Percentiles rank a stretch among this genome's conserved stretches.
Evolutionary conservation across 2,329 filamentous ascomycete genomes (phyloP).

Genomic region (Colletotrichum karsti): DNA sequence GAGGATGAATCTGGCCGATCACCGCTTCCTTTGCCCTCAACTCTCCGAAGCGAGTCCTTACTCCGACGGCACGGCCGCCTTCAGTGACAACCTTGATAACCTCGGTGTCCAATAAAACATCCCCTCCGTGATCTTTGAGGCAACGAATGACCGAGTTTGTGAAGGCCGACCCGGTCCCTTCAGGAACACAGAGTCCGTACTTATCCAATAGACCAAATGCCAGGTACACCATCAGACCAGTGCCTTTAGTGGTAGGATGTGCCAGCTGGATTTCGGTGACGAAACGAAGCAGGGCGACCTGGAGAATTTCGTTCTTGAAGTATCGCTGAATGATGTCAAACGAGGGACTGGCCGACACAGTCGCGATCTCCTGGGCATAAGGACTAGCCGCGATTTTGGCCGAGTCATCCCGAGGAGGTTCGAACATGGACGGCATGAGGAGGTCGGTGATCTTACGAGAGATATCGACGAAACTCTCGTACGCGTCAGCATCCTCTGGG

Average conservation of each 20-base stretch:
- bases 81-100: background rate
- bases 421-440: conserved; percentile 2
- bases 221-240: background rate
- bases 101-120: background rate
- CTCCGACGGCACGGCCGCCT: background rate
- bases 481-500: background rate
- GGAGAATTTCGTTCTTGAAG: background rate
- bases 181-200: background rate
- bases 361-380: background rate
- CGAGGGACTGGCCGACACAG: background rate
- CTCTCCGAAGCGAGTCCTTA: background rate
- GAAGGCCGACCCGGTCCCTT: background rate
- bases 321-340: background rate
- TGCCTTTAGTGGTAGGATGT: background rate
- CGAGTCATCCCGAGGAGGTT: background rate
- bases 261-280: background rate
- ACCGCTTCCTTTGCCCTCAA: background rate
- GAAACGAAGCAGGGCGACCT: background rate
- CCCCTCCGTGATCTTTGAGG: background rate
- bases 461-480: background rate
- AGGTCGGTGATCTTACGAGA: background rate
- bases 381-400: background rate
- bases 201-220: conserved; percentile 6
- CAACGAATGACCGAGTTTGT: background rate
- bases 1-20: background rate